Conservation (phyloP, 2,329 filamentous ascomycete species). For the Fusarium bulbicola region DNA sequence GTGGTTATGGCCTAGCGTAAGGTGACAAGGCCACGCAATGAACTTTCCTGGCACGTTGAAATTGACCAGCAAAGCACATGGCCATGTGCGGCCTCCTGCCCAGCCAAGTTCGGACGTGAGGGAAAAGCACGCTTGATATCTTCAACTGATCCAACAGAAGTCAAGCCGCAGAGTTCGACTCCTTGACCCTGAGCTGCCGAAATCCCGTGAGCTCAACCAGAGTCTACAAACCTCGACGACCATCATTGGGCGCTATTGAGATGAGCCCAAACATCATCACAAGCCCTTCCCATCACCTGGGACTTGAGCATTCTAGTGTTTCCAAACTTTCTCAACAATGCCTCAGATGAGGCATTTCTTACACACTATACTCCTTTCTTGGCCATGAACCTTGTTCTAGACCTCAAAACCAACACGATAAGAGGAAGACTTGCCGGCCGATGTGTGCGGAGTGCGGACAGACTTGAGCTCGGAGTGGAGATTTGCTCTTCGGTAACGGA, state of each 20-base stretch:
- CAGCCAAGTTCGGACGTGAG: slow-evolving; percentile 3
- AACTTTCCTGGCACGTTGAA: background rate
- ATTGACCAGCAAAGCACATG: background rate
- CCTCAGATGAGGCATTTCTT: slow-evolving; percentile 24
- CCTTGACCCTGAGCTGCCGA: background rate
- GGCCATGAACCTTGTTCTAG: slow-evolving; percentile 22
- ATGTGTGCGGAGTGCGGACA: slow-evolving; percentile 2
- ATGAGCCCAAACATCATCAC: background rate
- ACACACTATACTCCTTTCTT: slow-evolving; percentile 17
- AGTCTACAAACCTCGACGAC: background rate
- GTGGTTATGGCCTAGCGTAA: slow-evolving; percentile 5
- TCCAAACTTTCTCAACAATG: background rate
- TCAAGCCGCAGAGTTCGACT: background rate
- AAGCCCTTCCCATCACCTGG: background rate
- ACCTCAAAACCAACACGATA: background rate
- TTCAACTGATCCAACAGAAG: background rate
- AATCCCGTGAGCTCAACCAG: background rate
- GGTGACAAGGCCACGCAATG: background rate
- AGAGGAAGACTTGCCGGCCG: slow-evolving; percentile 12
- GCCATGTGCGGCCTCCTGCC: background rate
- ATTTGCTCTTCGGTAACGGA: slow-evolving; percentile 31
- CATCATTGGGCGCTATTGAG: background rate
- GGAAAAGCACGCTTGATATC: background rate
- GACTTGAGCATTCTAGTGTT: background rate
- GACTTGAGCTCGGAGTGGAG: slow-evolving; percentile 24